A percentile compares a stretch with the other conserved stretches of the same genome.
phyloP scores from a whole-genome alignment of 768 basidiomycete genomes.

The Phaeolepiota aurea region DNA sequence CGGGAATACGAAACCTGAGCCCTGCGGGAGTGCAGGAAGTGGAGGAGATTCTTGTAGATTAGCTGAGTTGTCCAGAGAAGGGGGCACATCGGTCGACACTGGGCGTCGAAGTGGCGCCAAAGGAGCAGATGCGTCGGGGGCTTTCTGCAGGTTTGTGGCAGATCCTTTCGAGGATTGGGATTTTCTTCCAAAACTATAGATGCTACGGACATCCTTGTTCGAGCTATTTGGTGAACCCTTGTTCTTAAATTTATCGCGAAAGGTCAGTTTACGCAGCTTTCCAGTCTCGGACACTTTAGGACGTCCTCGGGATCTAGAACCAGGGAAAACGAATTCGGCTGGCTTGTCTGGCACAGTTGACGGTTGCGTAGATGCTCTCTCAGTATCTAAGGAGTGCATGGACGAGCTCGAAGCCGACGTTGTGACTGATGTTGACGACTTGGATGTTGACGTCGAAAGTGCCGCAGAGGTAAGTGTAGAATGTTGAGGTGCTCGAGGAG shows the following conservation, averaged over 20 bases:
- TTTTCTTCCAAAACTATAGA: too few relatives aligned
- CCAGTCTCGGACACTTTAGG: constrained; percentile 15
- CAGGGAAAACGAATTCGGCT: constrained; percentile 17
- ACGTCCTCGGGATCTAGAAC: constrained; percentile 15
- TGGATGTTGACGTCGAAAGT: background rate
- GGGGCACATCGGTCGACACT: background rate
- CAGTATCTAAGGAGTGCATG: background rate
- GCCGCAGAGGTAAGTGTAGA: background rate
- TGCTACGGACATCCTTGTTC: background rate
- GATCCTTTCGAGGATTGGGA: background rate
- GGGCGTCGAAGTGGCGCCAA: background rate
- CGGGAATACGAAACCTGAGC: constrained; percentile 7
- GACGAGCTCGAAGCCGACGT: constrained; percentile 2
- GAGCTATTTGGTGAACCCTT: background rate
- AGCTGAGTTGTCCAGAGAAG: background rate
- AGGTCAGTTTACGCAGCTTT: constrained; percentile 8
- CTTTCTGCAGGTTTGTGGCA: background rate
- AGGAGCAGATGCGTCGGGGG: background rate
- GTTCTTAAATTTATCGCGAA: constrained; percentile 3
- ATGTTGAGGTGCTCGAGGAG: background rate
- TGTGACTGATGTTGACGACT: background rate
- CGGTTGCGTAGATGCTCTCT: constrained; percentile 5
- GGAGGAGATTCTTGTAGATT: background rate
- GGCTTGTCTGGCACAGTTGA: background rate
- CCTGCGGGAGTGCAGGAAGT: constrained; percentile 9